Conservation (phyloP, 164 flowering plant genomes). For the Cinnamomum chago region DNA sequence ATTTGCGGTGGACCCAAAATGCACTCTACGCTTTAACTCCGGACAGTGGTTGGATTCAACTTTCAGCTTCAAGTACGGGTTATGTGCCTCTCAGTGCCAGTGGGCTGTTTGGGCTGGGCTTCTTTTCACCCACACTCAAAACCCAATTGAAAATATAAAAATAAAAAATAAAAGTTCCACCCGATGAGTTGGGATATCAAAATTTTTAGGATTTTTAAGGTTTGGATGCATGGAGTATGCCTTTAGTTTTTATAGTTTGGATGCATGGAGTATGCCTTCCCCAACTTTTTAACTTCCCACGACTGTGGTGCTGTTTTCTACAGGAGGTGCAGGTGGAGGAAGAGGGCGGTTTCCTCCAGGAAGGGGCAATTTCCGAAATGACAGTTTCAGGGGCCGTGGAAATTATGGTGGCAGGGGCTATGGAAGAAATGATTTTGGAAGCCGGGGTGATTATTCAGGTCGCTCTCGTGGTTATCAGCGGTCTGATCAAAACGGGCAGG, state of each 20-base stretch:
- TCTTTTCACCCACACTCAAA: neutral
- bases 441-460: slow-evolving; percentile 56
- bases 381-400: slow-evolving; percentile 29
- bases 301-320: slow-evolving; percentile 7
- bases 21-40: neutral
- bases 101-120: neutral
- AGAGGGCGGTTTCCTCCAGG: slow-evolving; percentile 39
- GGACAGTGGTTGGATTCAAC: no score
- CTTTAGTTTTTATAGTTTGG: neutral
- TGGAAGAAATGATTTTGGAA: slow-evolving; percentile 59
- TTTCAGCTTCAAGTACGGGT: neutral
- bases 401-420: slow-evolving; percentile 49
- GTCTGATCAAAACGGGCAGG: slow-evolving; percentile 50
- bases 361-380: slow-evolving; percentile 19
- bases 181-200: neutral
- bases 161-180: neutral
- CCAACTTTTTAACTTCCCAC: neutral
- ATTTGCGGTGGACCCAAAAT: neutral
- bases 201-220: neutral
- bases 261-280: neutral
- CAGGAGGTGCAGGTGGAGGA: slow-evolving; percentile 32
- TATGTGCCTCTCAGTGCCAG: neutral
- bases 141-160: neutral
- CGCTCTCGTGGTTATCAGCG: slow-evolving; percentile 47
- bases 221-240: neutral